Percentiles rank a stretch among this genome's conserved stretches.
Conservation (phyloP, 1,139 yeast species). For the Blastobotrys niveus region DNA sequence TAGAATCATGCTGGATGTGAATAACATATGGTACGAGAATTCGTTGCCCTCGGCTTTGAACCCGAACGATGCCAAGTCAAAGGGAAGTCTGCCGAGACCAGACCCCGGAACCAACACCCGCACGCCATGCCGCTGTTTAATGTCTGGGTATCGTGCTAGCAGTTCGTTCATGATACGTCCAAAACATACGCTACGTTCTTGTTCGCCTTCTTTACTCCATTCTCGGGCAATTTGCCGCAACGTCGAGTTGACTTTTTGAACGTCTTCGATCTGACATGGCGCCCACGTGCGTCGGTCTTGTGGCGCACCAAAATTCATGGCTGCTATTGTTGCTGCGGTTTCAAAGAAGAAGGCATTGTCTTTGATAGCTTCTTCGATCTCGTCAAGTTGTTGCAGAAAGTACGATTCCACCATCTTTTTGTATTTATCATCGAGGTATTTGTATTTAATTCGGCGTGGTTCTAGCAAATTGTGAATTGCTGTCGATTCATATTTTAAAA, state of each 20-base stretch:
- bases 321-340: constrained; percentile 44
- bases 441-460: constrained; percentile 25
- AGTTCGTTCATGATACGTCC: constrained; percentile 45
- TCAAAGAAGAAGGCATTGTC: constrained; percentile 45
- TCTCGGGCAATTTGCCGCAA: constrained; percentile 65
- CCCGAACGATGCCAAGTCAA: constrained; percentile 62
- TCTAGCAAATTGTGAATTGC: constrained; percentile 24
- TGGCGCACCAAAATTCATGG: constrained; percentile 51
- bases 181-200: constrained; percentile 48
- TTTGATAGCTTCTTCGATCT: constrained; percentile 44
- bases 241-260: constrained; percentile 57
- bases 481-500: constrained; percentile 23
- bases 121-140: constrained; percentile 27
- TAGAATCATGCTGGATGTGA: constrained; percentile 58
- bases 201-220: constrained; percentile 61
- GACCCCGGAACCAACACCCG: constrained; percentile 73
- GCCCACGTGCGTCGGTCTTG: constrained; percentile 44
- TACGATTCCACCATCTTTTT: constrained; percentile 18
- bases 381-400: constrained; percentile 37
- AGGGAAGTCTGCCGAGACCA: constrained; percentile 75
- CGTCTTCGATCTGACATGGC: constrained; percentile 42
- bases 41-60: constrained; percentile 83
- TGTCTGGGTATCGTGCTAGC: constrained; percentile 40
- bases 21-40: constrained; percentile 72
- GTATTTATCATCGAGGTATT: constrained; percentile 18